Conservation (phyloP, 768 basidiomycete genomes). For the Suillus weaverae region DNA sequence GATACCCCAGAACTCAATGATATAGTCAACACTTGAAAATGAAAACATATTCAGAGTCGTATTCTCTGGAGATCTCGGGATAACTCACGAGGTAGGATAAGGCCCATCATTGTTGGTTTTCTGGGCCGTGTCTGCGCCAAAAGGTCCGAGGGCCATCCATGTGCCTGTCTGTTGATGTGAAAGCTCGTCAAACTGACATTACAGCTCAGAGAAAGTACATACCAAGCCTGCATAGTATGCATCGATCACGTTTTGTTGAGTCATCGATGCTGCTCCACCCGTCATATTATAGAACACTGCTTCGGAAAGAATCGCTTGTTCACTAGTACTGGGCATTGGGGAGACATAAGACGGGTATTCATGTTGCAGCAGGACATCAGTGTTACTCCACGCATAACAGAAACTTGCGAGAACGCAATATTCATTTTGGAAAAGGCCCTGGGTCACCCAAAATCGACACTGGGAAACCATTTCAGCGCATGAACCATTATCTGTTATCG, state of each 20-base stretch:
- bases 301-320: slow-evolving; percentile 17
- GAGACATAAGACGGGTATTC: slow-evolving; percentile 14
- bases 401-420: slow-evolving; percentile 25
- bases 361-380: slow-evolving; percentile 18
- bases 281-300: slow-evolving; percentile 23
- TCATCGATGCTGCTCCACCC: slow-evolving; percentile 17
- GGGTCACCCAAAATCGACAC: slow-evolving; percentile 20
- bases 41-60: background rate
- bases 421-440: slow-evolving; percentile 27
- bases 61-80: background rate
- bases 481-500: slow-evolving; percentile 22
- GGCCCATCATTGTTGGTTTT: slow-evolving; percentile 20
- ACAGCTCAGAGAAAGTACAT: background rate
- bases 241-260: slow-evolving; percentile 22
- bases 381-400: slow-evolving; percentile 24
- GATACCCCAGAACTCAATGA: slow-evolving; percentile 21
- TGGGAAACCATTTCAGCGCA: slow-evolving; percentile 18
- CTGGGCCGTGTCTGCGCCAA: background rate
- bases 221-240: slow-evolving; percentile 23
- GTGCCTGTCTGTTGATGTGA: slow-evolving; percentile 17
- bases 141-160: slow-evolving; percentile 10
- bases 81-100: slow-evolving; percentile 21
- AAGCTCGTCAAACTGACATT: background rate
- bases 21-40: slow-evolving; percentile 16
- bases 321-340: slow-evolving; percentile 12